Evolutionary conservation across 2,329 filamentous ascomycete species (phyloP).

Genomic region (Colletotrichum camelliae): DNA sequence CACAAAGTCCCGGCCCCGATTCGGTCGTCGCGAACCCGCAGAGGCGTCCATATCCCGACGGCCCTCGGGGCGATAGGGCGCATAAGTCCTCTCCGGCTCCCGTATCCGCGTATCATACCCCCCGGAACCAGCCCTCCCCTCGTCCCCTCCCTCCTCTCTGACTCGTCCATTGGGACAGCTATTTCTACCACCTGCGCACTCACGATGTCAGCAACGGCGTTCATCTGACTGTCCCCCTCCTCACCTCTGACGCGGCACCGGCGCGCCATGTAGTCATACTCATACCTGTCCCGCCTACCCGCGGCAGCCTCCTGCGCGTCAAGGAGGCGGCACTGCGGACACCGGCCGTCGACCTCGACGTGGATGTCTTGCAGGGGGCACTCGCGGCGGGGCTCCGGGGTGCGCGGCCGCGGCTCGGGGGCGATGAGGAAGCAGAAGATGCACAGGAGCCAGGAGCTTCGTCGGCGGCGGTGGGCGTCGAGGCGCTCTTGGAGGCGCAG

Average conservation of each 20-base stretch:
- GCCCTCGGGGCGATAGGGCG: background rate
- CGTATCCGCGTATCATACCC: background rate
- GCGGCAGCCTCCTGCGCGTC: background rate
- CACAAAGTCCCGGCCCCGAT: background rate
- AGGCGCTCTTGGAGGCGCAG: background rate
- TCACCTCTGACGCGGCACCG: background rate
- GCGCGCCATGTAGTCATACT: background rate
- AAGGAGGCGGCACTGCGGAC: background rate
- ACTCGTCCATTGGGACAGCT: background rate
- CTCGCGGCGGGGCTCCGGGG: background rate
- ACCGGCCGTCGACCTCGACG: background rate
- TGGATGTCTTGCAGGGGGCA: background rate
- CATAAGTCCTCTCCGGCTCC: background rate
- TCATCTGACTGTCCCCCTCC: background rate
- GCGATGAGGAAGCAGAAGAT: background rate
- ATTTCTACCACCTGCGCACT: background rate
- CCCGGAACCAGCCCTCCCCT: background rate
- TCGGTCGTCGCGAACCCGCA: background rate
- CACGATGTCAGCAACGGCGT: background rate
- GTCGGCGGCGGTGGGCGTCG: background rate
- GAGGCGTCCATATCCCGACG: background rate
- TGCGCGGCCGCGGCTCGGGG: background rate
- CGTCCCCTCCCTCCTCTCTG: background rate
- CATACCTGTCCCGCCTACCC: background rate
- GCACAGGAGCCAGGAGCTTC: constrained; percentile 1